A percentile compares a stretch with the other conserved stretches of the same genome.
These are phyloP conservation scores for Gleditsia sinensis DNA, from an alignment of 306 rosid species.

Conservation along the genomic window DNA sequence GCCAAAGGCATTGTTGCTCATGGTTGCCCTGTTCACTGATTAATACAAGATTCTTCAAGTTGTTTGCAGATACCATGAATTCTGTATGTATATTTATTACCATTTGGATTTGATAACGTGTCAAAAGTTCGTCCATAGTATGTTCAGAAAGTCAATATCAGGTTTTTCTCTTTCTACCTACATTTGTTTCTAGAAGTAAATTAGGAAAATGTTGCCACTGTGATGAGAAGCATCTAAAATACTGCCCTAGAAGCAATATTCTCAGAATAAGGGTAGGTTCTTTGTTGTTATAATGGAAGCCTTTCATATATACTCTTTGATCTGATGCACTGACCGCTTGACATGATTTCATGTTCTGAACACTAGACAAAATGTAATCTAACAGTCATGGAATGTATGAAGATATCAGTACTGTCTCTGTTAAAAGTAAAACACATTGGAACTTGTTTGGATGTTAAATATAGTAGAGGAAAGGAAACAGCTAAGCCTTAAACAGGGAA, in stretches of 20 bases:
- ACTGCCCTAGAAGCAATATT: background rate
- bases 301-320: background rate
- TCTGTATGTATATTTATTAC: background rate
- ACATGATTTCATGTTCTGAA: background rate
- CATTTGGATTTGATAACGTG: background rate
- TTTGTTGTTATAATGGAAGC: background rate
- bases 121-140: background rate
- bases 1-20: constrained; percentile 46
- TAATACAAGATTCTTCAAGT: background rate
- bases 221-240: background rate
- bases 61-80: background rate
- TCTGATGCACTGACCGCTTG: background rate
- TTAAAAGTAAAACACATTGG: too few species aligned
- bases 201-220: background rate
- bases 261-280: background rate
- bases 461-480: background rate
- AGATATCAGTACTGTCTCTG: constrained; percentile 5
- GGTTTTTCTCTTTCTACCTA: background rate
- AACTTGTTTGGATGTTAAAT: background rate
- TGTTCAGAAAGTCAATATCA: background rate
- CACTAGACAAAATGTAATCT: background rate
- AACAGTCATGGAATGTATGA: background rate
- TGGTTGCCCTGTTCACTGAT: constrained; percentile 53
- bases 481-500: background rate
- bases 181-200: background rate